Conservation (phyloP, 2,329 filamentous ascomycete genomes). For the Coleophoma crateriformis region DNA sequence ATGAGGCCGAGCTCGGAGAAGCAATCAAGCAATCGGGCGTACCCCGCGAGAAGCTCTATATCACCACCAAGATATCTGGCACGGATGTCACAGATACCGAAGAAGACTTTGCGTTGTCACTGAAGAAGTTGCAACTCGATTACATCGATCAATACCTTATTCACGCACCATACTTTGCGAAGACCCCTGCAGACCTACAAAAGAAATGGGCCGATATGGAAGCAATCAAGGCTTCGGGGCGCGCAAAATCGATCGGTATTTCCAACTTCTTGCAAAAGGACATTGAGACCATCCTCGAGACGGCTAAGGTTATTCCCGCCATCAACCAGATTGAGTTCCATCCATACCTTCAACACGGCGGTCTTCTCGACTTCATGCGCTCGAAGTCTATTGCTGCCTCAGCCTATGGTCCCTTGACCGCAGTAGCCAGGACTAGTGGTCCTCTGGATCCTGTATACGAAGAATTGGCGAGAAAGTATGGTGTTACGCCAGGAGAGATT, state of each 20-base stretch:
- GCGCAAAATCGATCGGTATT: conserved; percentile 67
- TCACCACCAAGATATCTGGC: conserved; percentile 54
- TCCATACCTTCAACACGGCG: conserved; percentile 64
- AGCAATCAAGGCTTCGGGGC: conserved; percentile 60
- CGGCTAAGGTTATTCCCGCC: conserved; percentile 57
- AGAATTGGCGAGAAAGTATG: conserved; percentile 50
- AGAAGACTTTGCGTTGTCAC: conserved; percentile 51
- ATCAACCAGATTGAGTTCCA: conserved; percentile 82
- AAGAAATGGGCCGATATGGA: conserved; percentile 54
- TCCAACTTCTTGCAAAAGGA: conserved; percentile 64
- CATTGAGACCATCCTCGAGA: conserved; percentile 49
- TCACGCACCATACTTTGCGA: conserved; percentile 50
- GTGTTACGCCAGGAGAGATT: conserved; percentile 48
- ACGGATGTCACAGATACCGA: conserved; percentile 25
- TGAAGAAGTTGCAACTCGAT: conserved; percentile 60
- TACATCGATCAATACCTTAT: conserved; percentile 70
- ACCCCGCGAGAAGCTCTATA: conserved; percentile 62
- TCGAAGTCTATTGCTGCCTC: conserved; percentile 50
- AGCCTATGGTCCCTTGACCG: conserved; percentile 51
- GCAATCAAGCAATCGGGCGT: conserved; percentile 64
- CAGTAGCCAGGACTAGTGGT: conserved; percentile 42
- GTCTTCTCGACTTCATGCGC: conserved; percentile 51
- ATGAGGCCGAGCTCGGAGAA: conserved; percentile 64
- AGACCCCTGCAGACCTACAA: conserved; percentile 46
- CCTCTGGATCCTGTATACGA: conserved; percentile 47